Conservation (phyloP, 495 filamentous ascomycete species). For the Jackrogersella minutella region DNA sequence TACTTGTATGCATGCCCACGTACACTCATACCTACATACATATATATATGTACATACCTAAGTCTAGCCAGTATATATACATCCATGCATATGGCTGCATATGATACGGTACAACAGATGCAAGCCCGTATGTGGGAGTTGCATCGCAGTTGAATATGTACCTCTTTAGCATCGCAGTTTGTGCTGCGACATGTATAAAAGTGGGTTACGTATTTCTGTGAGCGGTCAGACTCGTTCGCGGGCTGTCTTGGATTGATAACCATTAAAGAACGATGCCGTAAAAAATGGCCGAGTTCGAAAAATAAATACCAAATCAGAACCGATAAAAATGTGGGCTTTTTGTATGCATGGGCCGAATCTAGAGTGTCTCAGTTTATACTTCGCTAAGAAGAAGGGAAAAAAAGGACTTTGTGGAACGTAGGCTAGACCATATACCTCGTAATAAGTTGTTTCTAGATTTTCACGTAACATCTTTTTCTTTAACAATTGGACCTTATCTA, state of each 20-base stretch:
- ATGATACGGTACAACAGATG: constrained; percentile 33
- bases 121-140: constrained; percentile 23
- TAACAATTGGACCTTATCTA: too few relatives aligned
- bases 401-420: constrained; percentile 25
- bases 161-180: constrained; percentile 31
- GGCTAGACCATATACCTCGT: constrained; percentile 29
- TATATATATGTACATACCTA: too few relatives aligned
- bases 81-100: constrained; percentile 10
- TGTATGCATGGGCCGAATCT: constrained; percentile 30
- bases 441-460: constrained; percentile 10
- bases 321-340: constrained; percentile 22
- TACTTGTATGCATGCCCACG: constrained; percentile 2
- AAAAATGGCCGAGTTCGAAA: constrained; percentile 30
- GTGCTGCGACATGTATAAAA: constrained; percentile 22
- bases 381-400: constrained; percentile 6
- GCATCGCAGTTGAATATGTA: constrained; percentile 18
- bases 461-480: constrained; percentile 6
- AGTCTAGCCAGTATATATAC: too few relatives aligned
- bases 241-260: constrained; percentile 12
- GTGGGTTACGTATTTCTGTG: constrained; percentile 8
- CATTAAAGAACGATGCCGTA: constrained; percentile 10
- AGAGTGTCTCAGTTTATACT: constrained; percentile 37
- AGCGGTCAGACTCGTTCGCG: constrained; percentile 25
- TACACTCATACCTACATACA: constrained; percentile 12
- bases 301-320: constrained; percentile 31